These are phyloP conservation scores for Didymella glomerata DNA, from an alignment of 2,329 filamentous ascomycete genomes.

Conservation along the genomic window DNA sequence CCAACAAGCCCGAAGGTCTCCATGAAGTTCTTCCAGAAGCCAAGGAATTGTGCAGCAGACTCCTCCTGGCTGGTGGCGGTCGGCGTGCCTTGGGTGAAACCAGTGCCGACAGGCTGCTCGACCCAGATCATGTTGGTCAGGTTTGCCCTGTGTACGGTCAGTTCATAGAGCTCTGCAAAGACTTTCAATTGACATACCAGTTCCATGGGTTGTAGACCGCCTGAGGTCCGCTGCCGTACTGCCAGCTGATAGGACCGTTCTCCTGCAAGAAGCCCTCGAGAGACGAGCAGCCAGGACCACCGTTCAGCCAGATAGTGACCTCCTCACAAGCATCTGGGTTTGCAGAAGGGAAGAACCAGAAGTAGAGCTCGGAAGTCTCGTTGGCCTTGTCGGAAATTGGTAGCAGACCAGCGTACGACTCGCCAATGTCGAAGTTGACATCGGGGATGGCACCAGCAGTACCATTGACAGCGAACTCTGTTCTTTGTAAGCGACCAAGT, in stretches of 20 bases:
- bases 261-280: slow-evolving; percentile 61
- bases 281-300: slow-evolving; percentile 57
- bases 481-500: slow-evolving; percentile 10
- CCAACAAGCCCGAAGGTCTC: slow-evolving; percentile 72
- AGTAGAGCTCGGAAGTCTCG: slow-evolving; percentile 59
- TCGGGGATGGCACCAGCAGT: slow-evolving; percentile 56
- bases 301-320: slow-evolving; percentile 60
- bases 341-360: slow-evolving; percentile 65
- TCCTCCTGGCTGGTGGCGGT: slow-evolving; percentile 73
- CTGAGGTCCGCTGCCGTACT: slow-evolving; percentile 50
- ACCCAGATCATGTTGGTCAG: slow-evolving; percentile 81
- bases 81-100: slow-evolving; percentile 71
- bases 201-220: slow-evolving; percentile 56
- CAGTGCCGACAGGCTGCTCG: slow-evolving; percentile 73
- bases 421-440: slow-evolving; percentile 56
- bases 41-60: slow-evolving; percentile 74
- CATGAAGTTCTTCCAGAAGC: slow-evolving; percentile 82
- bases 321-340: slow-evolving; percentile 59
- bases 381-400: slow-evolving; percentile 52
- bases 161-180: background rate
- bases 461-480: slow-evolving; percentile 51
- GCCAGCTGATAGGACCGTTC: slow-evolving; percentile 58
- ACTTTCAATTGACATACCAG: slow-evolving; percentile 44
- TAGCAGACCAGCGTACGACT: slow-evolving; percentile 50
- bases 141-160: slow-evolving; percentile 51